phyloP scores from a whole-genome alignment of 345 rosid genomes.

The Isatis tinctoria region DNA sequence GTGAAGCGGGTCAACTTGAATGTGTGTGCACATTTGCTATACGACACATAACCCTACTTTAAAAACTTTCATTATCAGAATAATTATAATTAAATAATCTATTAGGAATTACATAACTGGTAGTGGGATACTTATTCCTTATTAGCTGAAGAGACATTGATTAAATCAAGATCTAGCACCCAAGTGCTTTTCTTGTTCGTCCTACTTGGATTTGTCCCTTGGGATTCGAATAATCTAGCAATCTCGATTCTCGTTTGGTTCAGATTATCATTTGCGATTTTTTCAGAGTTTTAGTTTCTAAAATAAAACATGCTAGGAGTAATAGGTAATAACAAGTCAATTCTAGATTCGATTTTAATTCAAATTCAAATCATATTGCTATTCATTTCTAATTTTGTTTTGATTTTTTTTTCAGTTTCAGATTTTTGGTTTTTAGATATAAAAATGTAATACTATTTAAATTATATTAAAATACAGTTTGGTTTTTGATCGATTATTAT shows the following conservation, averaged over 20 bases:
- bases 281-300: too few species aligned
- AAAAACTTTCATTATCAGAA: background rate
- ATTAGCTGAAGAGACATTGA: conserved; percentile 1
- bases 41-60: conserved; percentile 13
- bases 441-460: too few species aligned
- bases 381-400: too few species aligned
- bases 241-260: background rate
- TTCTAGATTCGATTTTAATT: too few species aligned
- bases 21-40: conserved; percentile 20
- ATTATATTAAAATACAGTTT: too few species aligned
- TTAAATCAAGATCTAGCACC: conserved; percentile 5
- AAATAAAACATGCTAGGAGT: too few species aligned
- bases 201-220: background rate
- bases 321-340: too few species aligned
- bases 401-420: too few species aligned
- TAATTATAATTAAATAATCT: background rate
- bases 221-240: background rate
- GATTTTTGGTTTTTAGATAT: too few species aligned
- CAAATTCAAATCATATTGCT: too few species aligned
- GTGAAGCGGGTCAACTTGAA: conserved; percentile 22
- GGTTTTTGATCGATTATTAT: too few species aligned
- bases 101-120: background rate
- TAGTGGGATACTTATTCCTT: conserved; percentile 19
- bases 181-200: background rate
- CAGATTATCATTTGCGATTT: too few species aligned